Evolutionary conservation across 2,329 filamentous ascomycete genomes (phyloP).

Genomic region (Talaromyces sp.): DNA sequence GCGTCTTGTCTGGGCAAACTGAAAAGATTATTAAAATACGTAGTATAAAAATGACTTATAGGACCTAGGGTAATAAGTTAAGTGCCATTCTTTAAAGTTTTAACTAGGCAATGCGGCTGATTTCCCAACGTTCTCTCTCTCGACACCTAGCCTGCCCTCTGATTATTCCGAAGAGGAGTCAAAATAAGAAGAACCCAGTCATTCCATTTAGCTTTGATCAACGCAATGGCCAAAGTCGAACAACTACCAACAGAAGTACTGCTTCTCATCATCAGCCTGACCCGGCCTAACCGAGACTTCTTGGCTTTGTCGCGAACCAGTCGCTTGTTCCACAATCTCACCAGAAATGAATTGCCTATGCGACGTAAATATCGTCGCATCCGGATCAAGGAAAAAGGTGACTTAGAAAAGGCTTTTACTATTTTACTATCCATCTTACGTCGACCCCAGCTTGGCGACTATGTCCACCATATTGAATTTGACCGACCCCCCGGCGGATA

Average conservation of each 20-base stretch:
- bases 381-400: not conserved
- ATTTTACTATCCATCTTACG: constrained; percentile 25
- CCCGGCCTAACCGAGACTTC: constrained; percentile 22
- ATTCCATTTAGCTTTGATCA: not conserved
- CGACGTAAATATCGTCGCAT: constrained; percentile 18
- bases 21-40: not conserved
- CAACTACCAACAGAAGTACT: constrained; percentile 9
- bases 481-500: not conserved
- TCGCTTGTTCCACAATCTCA: constrained; percentile 19
- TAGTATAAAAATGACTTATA: not conserved
- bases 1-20: not conserved
- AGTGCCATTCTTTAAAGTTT: not conserved
- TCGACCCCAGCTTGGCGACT: constrained; percentile 23
- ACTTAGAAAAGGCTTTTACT: constrained; percentile 22
- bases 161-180: no score
- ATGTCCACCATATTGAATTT: constrained; percentile 24
- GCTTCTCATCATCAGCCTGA: constrained; percentile 17
- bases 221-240: not conserved
- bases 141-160: no score
- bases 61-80: not conserved
- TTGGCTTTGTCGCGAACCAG: constrained; percentile 22
- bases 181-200: no score
- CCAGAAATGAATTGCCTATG: constrained; percentile 13
- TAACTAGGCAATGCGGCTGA: not conserved
- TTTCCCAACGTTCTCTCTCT: no score